Base-by-base conservation (phyloP, 2,329 filamentous ascomycete species). In the Nectriaceae sp. region DNA sequence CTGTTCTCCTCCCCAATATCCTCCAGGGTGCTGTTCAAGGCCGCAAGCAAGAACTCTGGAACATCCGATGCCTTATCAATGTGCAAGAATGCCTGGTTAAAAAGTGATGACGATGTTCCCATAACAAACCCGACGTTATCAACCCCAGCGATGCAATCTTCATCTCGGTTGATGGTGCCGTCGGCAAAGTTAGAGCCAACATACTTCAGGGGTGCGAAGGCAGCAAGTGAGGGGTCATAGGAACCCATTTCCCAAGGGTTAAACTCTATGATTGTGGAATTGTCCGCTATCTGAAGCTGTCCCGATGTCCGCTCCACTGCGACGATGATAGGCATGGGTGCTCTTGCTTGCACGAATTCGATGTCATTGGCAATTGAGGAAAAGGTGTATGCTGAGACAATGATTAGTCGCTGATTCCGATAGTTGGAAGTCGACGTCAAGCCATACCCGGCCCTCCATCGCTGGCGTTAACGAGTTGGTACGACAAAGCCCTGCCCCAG, bases 71-170 rank as follows among this genome's bases (percentile, higher is more conserved):
- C 42, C 2, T 51, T 44, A 18, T 63, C 67, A 46, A 93, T 74
- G 11, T 82, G 70, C 3, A 91, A 75, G 16, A 96, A 70, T 60
- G 89, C 80, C 60, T 84, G 76, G 71, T 96, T 96, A 78, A 96
- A 96, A 2, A 96, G 77, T 1, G 88, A 87, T 1, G 86, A 90
- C 19, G 87, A 90, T 0, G 91, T 96, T 42, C 91, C 91, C 83
- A 96, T 90, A 21, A 96, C 75, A 63, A 82, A 96, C 5, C 89
- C 89, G 20, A 81, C 80, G 59, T 91, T 91, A 69, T 96, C 92
- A 54, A 91, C 91, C 1, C 92, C 92, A 6, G 79, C 75, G 15
- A 95, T 78, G 63, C 92, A 96, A 21, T 71, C 65, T 37, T 80
- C 78, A 46, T 76, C 66, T 11, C 73, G 64, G 0, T 79, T 71